Base-by-base conservation (phyloP, 768 basidiomycete species). In the Lactarius trivialis region DNA sequence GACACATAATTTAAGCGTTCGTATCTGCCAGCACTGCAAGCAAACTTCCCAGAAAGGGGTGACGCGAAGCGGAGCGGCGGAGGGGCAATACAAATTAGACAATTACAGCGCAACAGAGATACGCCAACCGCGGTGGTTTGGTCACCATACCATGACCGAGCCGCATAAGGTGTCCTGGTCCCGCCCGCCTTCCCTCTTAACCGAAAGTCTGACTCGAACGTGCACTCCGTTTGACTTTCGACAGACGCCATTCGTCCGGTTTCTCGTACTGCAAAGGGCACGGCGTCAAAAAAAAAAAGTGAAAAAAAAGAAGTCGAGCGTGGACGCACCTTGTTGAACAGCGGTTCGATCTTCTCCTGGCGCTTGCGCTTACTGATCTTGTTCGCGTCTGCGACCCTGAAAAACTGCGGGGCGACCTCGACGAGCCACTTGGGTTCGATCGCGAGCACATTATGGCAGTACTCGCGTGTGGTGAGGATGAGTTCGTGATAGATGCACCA, bases 381-480 rank as follows among this genome's bases (percentile, higher is more conserved):
- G 77, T 94, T 95, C 57, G 85, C 90, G 74, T 98, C 97, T 2
- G 96, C 94, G 49, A 99, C 93, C 75, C 91, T 92, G 88, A 98
- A 99, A 81, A 97, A 98, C 63, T 95, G 93, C 1, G 97, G 96
- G 7, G 96, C 97, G 26, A 96, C 94, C 70, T 99, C 95, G 19
- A 94, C 91, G 8, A 98, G 84, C 97, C 96, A 99, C 73, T 97
- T 97, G 4, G 97, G 96, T 72, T 99, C 97, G 63, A 99, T 83
- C 0, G 93, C 91, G 0, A 93, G 96, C 49, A 98, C 93, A 58
- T 91, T 93, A 69, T 91, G 88, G 72, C 88, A 91, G 71, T 91
- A 97, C 75, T 93, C 91, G 69, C 94, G 84, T n/a, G 97, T 97
- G 14, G 97, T 98, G 65, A 98, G 78, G 57, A 98, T 88, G 69